These are phyloP conservation scores for Carex kokanica DNA, from an alignment of 176 grass and related monocot species.

Conservation along the genomic window DNA sequence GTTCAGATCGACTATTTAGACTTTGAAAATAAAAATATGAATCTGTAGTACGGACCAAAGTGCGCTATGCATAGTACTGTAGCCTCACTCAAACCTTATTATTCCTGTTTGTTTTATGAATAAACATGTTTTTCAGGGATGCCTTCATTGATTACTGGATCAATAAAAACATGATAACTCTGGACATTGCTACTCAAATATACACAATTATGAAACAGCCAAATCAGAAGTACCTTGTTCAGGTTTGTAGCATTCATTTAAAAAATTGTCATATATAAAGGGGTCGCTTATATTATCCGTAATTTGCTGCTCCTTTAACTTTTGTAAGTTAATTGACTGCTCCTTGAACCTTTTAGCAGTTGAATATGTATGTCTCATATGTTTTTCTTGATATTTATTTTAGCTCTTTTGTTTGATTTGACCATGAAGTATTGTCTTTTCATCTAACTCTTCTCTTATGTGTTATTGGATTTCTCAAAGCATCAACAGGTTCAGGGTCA, in stretches of 20 bases:
- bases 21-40: no score
- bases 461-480: not conserved
- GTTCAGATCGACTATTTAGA: no score
- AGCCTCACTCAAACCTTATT: not conserved
- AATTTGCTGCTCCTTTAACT: not conserved
- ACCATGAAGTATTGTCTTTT: not conserved
- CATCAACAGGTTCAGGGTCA: not conserved
- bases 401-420: not conserved
- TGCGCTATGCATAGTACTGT: no score
- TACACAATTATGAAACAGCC: conserved; percentile 78
- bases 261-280: not conserved
- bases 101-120: conserved; percentile 11
- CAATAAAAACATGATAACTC: conserved; percentile 81
- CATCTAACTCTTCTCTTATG: not conserved
- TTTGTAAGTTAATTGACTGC: not conserved
- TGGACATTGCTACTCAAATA: conserved; percentile 76
- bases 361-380: not conserved
- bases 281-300: not conserved
- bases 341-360: conserved; percentile 7
- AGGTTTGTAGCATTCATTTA: conserved; percentile 40
- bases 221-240: conserved; percentile 51
- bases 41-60: no score
- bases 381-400: not conserved
- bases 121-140: conserved; percentile 48
- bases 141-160: conserved; percentile 87